Evolutionary conservation across 78 protist species (phyloP).

Genomic region (Neovahlkampfia damariscottae): DNA sequence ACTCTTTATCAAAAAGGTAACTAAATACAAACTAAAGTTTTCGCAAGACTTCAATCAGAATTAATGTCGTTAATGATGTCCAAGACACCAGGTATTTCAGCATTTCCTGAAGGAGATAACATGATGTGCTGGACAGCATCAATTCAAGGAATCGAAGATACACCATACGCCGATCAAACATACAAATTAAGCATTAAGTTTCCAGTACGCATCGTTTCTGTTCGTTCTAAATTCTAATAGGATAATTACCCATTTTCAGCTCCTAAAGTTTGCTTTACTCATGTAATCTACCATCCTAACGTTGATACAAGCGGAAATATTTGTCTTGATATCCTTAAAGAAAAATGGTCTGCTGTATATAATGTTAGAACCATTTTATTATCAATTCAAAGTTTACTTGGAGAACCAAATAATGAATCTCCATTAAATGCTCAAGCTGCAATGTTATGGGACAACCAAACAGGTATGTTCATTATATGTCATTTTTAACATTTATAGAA

Average conservation of each 20-base stretch:
- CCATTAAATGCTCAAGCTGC: slow-evolving; percentile 85
- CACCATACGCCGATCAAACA: slow-evolving; percentile 64
- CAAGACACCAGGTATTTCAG: slow-evolving; percentile 14
- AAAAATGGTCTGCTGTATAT: slow-evolving; percentile 82
- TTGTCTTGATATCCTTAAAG: slow-evolving; percentile 83
- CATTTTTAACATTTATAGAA: no score
- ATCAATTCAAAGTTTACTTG: slow-evolving; percentile 69
- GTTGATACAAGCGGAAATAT: slow-evolving; percentile 72
- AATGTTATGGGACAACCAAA: slow-evolving; percentile 64
- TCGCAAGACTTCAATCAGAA: slow-evolving; percentile 19
- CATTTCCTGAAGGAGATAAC: slow-evolving; percentile 57
- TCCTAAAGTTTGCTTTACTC: slow-evolving; percentile 70
- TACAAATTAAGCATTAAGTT: slow-evolving; percentile 55
- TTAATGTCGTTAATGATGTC: slow-evolving; percentile 24
- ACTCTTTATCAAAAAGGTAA: no score
- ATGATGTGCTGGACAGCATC: slow-evolving; percentile 65
- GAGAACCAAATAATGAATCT: slow-evolving; percentile 82
- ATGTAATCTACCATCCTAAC: slow-evolving; percentile 84
- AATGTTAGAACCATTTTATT: slow-evolving; percentile 60
- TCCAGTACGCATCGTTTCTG: no score
- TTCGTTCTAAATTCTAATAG: no score
- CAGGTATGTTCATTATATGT: no score
- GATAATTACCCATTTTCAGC: slow-evolving; percentile 70
- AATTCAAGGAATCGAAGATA: slow-evolving; percentile 55
- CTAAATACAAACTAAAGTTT: no score